Evolutionary conservation across 805 yeast genomes (phyloP), one percentile per base, ranked within the genome.

Genomic region (Yamadazyma paraphyllophila): DNA sequence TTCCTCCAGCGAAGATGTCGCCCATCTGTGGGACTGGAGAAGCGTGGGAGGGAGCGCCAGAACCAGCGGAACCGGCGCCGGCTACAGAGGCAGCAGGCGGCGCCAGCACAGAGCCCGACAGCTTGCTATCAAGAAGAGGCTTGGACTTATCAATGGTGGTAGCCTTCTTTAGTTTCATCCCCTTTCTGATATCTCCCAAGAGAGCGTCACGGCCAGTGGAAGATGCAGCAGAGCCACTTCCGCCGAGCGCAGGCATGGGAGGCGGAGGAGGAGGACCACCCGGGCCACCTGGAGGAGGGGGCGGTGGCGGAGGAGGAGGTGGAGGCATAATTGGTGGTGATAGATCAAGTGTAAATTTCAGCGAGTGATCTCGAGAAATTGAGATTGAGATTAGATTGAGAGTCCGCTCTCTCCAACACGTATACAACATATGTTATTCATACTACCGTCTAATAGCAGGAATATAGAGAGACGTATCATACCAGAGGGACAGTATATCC

Each of bases 101-200:
- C 39, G 50, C 34, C 11, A 48, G 15, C 44, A 29, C 63, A 51
- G 39, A 78, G 73, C 20, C 74, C 73, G 27, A 80, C 62, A 49
- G 35, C 39, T 63, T 65, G 12, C 58, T 42, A 43, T 67, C 96
- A 66, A 71, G 80, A 83, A 65, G 77, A 67, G 50, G 97, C 78
- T 50, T 63, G 10, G 75, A 69, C 47, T 70, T 72, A 52, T 72
- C 77, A 15, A 71, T 70, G 1, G 76, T 73, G 39, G 63, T 66
- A 1, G 74, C 71, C 46, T 72, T 71, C 54, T 71, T 73, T 39
- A 72, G 56, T 36, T 50, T 58, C 47, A 67, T 58, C 3, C 76
- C 77, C 48, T 86, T 85, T 57, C 89, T 79, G 53, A 92, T 92
- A 61, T 88, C 96, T 26, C 94, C 88, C 20, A 92, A 71, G 42